A percentile compares a stretch with the other conserved stretches of the same genome.
phyloP scores from a whole-genome alignment of 805 yeast species.

The Candida multigemmis region DNA sequence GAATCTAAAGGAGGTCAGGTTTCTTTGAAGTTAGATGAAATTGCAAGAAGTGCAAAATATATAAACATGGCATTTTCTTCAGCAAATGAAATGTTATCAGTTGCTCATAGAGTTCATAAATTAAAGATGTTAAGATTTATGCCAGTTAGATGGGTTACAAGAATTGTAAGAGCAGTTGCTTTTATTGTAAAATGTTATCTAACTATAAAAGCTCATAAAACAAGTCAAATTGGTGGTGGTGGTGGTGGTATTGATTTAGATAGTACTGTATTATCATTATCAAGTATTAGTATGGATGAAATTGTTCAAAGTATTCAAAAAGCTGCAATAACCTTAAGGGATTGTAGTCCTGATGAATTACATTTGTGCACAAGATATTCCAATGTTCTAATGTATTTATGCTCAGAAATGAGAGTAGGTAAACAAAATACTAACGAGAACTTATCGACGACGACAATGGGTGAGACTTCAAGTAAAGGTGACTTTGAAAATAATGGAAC shows the following conservation, averaged over 20 bases:
- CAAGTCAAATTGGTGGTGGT: constrained; percentile 14
- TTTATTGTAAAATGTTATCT: constrained; percentile 80
- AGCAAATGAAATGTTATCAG: constrained; percentile 69
- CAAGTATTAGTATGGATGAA: constrained; percentile 64
- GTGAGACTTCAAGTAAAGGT: too few relatives aligned
- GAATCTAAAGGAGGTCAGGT: constrained; percentile 10
- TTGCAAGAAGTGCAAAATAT: constrained; percentile 64
- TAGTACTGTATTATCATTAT: constrained; percentile 45
- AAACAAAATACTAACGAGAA: constrained; percentile 14
- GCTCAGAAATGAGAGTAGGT: constrained; percentile 60
- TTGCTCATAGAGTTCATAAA: constrained; percentile 61
- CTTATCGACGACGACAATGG: too few relatives aligned
- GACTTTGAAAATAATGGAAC: too few relatives aligned
- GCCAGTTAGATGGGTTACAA: constrained; percentile 89
- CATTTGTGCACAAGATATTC: constrained; percentile 78
- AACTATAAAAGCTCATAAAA: constrained; percentile 45
- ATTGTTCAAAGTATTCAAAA: constrained; percentile 57
- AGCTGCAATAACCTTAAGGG: constrained; percentile 66
- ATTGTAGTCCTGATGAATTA: constrained; percentile 82
- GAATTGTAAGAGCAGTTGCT: constrained; percentile 82
- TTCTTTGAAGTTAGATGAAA: constrained; percentile 53
- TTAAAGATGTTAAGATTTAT: constrained; percentile 58
- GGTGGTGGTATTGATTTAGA: too few relatives aligned
- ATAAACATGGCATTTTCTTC: constrained; percentile 77
- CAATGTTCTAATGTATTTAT: constrained; percentile 64